These are phyloP conservation scores for Beauveria rudraprayagi DNA, from an alignment of 2,329 filamentous ascomycete species.

Conservation along the genomic window DNA sequence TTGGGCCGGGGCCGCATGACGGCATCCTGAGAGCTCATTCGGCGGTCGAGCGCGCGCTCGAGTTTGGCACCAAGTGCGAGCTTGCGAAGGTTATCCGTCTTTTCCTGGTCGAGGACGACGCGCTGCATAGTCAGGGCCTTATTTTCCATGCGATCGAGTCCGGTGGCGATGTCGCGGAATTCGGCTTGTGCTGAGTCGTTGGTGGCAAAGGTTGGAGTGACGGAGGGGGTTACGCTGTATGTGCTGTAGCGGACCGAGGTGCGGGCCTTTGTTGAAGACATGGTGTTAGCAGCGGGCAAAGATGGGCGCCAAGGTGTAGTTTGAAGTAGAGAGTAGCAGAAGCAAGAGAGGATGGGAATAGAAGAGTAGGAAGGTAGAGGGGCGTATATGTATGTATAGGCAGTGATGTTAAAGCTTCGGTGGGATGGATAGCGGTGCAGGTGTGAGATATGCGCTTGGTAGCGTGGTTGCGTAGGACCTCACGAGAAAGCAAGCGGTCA, in stretches of 20 bases:
- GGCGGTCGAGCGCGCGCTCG: conserved; percentile 62
- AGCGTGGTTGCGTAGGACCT: not conserved
- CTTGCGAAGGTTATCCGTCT: conserved; percentile 12
- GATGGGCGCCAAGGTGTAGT: not conserved
- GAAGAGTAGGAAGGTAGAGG: not conserved
- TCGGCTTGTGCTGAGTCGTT: conserved; percentile 49
- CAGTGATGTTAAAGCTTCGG: not conserved
- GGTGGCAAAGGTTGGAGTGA: conserved; percentile 50
- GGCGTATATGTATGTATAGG: not conserved
- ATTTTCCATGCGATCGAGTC: conserved; percentile 83
- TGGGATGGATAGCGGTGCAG: not conserved
- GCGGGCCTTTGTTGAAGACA: conserved; percentile 32
- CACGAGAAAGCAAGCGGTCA: too few species aligned
- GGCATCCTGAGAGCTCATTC: conserved; percentile 85
- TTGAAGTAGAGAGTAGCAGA: not conserved
- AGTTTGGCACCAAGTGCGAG: conserved; percentile 13
- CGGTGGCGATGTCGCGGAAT: conserved; percentile 64
- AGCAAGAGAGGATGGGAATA: not conserved
- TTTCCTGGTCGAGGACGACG: conserved; percentile 49
- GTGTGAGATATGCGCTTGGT: not conserved
- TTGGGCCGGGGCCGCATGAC: conserved; percentile 56
- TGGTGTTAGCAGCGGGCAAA: conserved; percentile 11
- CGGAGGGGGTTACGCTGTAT: conserved; percentile 49
- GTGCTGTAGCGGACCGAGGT: conserved; percentile 51
- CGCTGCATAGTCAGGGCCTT: conserved; percentile 76